Conservation (phyloP, 108 stramenopile species). For the Conticribra weissflogii region DNA sequence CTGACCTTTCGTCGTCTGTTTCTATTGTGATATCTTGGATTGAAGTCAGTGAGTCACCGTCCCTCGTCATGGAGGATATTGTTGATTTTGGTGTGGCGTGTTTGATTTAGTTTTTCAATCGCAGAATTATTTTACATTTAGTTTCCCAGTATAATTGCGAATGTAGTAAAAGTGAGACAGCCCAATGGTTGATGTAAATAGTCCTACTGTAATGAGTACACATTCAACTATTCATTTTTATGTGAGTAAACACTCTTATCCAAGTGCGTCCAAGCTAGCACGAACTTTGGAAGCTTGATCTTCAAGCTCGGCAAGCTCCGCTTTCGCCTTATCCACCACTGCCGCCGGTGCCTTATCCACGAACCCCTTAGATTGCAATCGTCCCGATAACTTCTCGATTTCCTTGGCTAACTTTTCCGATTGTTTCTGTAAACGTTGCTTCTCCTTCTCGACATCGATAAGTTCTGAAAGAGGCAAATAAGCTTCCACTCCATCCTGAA, state of each 20-base stretch:
- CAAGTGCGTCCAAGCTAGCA: slow-evolving; percentile 34
- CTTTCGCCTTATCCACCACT: slow-evolving; percentile 84
- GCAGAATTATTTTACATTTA: background rate
- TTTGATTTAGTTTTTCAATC: background rate
- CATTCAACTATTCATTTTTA: too few species aligned
- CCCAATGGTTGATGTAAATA: too few species aligned
- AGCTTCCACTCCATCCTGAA: slow-evolving; percentile 87
- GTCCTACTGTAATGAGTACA: too few species aligned
- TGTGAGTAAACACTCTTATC: background rate
- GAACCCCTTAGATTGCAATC: slow-evolving; percentile 86
- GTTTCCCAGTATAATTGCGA: background rate
- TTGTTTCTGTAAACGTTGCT: slow-evolving; percentile 76
- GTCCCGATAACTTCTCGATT: slow-evolving; percentile 72
- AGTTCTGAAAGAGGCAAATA: slow-evolving; percentile 86
- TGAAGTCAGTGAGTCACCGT: background rate
- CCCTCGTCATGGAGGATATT: background rate
- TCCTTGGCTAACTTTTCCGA: slow-evolving; percentile 78
- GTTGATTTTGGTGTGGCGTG: background rate
- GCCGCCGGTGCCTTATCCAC: slow-evolving; percentile 85
- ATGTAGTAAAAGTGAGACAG: too few species aligned
- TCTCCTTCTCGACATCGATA: slow-evolving; percentile 88
- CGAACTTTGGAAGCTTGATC: slow-evolving; percentile 79
- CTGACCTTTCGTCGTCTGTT: slow-evolving; percentile 4
- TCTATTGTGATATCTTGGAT: background rate
- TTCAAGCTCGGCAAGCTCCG: slow-evolving; percentile 81